Evolutionary conservation across 2,329 filamentous ascomycete species (phyloP), one percentile per base, ranked within the genome.

Genomic region (Emergomyces orientalis): DNA sequence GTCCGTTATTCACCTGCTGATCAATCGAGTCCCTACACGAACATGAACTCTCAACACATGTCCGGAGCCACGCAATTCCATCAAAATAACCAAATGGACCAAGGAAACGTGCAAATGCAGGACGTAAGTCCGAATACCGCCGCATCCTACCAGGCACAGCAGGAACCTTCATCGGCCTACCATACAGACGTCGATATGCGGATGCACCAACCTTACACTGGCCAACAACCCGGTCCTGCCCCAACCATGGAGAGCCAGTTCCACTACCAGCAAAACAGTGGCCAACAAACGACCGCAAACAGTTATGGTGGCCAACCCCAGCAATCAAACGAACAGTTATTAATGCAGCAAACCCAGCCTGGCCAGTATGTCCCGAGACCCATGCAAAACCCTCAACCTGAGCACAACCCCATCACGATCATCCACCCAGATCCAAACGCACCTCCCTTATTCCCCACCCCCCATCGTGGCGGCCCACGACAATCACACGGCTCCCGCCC

Each of bases 401-500:
- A 47, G 14, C 13, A 60, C 37, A 55, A 51, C 49, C 30, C 51
- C n/a, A 66, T 67, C 51, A 67, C 62, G 6, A 49, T 65, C 30
- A 63, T 66, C 57, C 63, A 65, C 37, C 57, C 52, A 55, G 64
- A 65, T 37, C 63, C 63, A n/a, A 64, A 65, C 43, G 60, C 62
- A 13, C 57, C 65, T 19, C 63, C 66, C 1, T 34, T 66, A 27
- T 67, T 67, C 51, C 66, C 66, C 22, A 58, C 55, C 3, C 62
- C 64, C 25, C 57, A 67, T 61, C 59, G 62, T 27, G 64, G 65
- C 19, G 64, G 63, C 55, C 63, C 65, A 62, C 62, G 62, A 25
- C 63, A 57, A 41, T 8, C 54, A 25, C 49, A 60, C 51, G 25
- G 34, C 51, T 60, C 62, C 60, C 37, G 59, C 39, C 34, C 30